phyloP scores from a whole-genome alignment of 371 early-diverging fungal genomes.

The Mucor circinelloides region DNA sequence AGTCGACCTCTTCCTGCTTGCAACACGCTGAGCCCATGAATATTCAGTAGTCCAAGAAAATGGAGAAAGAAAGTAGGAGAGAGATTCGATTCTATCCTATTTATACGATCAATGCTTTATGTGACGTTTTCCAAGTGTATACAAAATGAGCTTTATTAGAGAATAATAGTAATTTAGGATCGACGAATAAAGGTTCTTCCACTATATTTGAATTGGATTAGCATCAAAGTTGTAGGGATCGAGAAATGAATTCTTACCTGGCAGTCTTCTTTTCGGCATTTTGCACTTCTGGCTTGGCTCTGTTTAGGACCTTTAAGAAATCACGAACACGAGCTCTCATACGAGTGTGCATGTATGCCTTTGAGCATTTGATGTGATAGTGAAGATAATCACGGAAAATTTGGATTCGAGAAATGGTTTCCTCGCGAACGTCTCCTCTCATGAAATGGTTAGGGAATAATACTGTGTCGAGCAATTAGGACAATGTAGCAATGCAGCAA shows the following conservation, averaged over 20 bases:
- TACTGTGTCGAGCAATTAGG: slow-evolving; percentile 53
- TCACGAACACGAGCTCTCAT: slow-evolving; percentile 95
- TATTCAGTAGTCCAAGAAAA: neutral
- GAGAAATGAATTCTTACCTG: slow-evolving; percentile 40
- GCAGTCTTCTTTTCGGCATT: slow-evolving; percentile 89
- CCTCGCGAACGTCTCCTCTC: slow-evolving; percentile 73
- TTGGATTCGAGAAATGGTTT: slow-evolving; percentile 91
- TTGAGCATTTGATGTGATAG: slow-evolving; percentile 98
- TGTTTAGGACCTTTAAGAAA: slow-evolving; percentile 96
- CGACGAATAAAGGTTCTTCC: slow-evolving; percentile 28
- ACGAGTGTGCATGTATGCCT: slow-evolving; percentile 98
- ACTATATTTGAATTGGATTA: slow-evolving; percentile 7
- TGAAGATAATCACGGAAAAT: slow-evolving; percentile 98
- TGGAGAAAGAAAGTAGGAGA: neutral
- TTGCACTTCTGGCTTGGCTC: slow-evolving; percentile 91
- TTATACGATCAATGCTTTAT: neutral
- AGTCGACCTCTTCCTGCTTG: slow-evolving; percentile 38
- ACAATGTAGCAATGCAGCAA: neutral
- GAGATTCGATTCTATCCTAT: neutral
- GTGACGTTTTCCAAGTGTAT: neutral
- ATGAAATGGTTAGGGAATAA: slow-evolving; percentile 92
- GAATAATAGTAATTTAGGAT: slow-evolving; percentile 4
- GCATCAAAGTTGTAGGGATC: neutral
- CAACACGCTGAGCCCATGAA: slow-evolving; percentile 40
- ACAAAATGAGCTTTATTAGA: neutral